These are phyloP conservation scores for Chaetoscypha palmicola DNA, from an alignment of 2,329 filamentous ascomycete species.

Conservation along the genomic window DNA sequence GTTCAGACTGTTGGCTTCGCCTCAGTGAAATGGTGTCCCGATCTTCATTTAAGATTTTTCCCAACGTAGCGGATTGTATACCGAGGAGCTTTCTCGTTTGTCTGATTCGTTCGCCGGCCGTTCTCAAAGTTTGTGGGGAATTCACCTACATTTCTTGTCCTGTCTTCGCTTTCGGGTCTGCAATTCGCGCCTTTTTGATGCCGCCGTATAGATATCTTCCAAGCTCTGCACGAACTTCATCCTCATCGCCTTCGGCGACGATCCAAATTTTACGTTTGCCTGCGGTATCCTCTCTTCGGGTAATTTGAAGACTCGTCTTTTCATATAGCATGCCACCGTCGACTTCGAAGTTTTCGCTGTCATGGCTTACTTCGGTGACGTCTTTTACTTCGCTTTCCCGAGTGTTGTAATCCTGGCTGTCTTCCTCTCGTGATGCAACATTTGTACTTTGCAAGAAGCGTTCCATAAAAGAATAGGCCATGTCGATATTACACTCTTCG, in stretches of 20 bases:
- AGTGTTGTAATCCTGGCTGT: background rate
- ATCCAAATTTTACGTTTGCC: background rate
- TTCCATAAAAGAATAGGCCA: constrained; percentile 19
- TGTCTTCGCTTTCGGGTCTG: too few species aligned
- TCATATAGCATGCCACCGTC: too few species aligned
- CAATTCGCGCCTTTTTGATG: background rate
- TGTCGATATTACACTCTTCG: constrained; percentile 19
- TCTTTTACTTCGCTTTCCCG: background rate
- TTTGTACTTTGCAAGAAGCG: too few species aligned
- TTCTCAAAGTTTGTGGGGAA: background rate
- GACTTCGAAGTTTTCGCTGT: too few species aligned
- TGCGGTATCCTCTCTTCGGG: background rate
- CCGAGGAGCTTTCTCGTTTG: too few species aligned
- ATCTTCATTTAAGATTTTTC: too few species aligned
- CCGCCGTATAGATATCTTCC: background rate
- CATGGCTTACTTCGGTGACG: too few species aligned
- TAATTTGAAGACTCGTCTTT: background rate
- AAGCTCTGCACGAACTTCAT: background rate
- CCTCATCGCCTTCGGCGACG: background rate
- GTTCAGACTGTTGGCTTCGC: too few species aligned
- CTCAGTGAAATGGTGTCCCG: too few species aligned
- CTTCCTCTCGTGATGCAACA: too few species aligned
- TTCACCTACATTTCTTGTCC: background rate
- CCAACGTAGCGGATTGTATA: too few species aligned
- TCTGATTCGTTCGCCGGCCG: too few species aligned